Percentiles rank a stretch among this genome's conserved stretches.
Conservation (phyloP, 129 eudicot genomes). For the Kitagawia praeruptora region DNA sequence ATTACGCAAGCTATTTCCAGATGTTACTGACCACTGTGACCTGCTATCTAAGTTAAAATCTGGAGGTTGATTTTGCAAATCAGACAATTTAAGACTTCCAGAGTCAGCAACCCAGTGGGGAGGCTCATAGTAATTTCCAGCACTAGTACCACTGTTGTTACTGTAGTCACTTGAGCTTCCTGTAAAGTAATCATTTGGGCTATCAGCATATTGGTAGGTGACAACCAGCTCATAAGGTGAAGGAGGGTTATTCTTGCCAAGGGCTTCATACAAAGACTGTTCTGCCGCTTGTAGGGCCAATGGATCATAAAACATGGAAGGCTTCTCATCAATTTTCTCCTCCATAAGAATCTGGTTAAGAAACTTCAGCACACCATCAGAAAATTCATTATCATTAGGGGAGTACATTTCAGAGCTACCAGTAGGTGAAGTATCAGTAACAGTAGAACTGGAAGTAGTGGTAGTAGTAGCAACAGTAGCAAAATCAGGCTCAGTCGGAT, state of each 20-base stretch:
- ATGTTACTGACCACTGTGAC: conserved; percentile 20
- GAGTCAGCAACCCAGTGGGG: conserved; percentile 19
- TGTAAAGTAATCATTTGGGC: background rate
- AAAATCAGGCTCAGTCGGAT: conserved; percentile 14
- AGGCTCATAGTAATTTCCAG: background rate
- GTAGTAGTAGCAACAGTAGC: background rate
- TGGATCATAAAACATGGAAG: conserved; percentile 59
- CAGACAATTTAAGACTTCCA: conserved; percentile 21
- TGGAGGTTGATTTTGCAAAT: conserved; percentile 18
- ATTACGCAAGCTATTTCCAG: conserved; percentile 23
- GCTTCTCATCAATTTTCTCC: conserved; percentile 58
- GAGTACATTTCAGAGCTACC: conserved; percentile 35
- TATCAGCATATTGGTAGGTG: background rate
- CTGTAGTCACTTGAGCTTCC: conserved; percentile 5
- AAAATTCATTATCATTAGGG: conserved; percentile 32
- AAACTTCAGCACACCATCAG: conserved; percentile 49
- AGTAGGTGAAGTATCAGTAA: conserved; percentile 9
- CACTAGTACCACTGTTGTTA: conserved; percentile 1
- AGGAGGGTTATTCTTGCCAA: conserved; percentile 31
- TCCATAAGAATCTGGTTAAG: conserved; percentile 58
- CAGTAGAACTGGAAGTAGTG: background rate
- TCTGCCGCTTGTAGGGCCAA: conserved; percentile 52
- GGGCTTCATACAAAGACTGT: conserved; percentile 45
- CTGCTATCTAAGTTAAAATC: conserved; percentile 10
- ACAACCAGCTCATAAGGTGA: background rate